Evolutionary conservation across 306 rosid species (phyloP).

Genomic region (Bauhinia variegata): DNA sequence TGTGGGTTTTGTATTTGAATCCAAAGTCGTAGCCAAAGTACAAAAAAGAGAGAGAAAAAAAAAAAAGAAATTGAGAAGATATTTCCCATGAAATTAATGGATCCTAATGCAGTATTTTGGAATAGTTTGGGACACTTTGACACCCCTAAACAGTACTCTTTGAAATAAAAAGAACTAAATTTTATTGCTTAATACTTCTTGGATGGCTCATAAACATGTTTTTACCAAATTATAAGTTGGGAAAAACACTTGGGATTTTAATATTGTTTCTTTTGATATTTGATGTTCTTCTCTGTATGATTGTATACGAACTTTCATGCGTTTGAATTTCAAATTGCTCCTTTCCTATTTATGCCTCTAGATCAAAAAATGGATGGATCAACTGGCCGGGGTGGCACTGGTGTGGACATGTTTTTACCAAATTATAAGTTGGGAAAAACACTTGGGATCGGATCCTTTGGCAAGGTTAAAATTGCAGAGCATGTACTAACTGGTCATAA

Average conservation of each 20-base stretch:
- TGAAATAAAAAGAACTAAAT: too few relatives aligned
- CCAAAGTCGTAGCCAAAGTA: too few relatives aligned
- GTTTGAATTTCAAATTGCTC: constrained; percentile 23
- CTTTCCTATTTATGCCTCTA: constrained; percentile 29
- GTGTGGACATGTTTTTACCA: constrained; percentile 56
- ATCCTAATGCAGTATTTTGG: background rate
- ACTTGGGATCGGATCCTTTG: constrained; percentile 92
- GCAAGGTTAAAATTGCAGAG: constrained; percentile 91
- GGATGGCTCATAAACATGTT: too few relatives aligned
- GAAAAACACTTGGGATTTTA: background rate
- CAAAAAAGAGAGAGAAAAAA: too few relatives aligned
- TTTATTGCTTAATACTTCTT: too few relatives aligned
- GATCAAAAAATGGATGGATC: constrained; percentile 61
- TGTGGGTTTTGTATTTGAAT: too few relatives aligned
- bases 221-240: too few relatives aligned
- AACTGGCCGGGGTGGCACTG: constrained; percentile 53
- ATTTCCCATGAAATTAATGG: constrained; percentile 2
- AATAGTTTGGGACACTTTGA: background rate
- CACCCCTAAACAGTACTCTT: too few relatives aligned
- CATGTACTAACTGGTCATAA: constrained; percentile 82
- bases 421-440: constrained; percentile 93
- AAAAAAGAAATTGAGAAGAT: too few relatives aligned
- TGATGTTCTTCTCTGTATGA: constrained; percentile 9
- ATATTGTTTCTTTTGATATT: constrained; percentile 31
- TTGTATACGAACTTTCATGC: constrained; percentile 10